Evolutionary conservation across 208 protist species (phyloP), one percentile per base, ranked within the genome.

Genomic region (Vickermania spadyakhi): DNA sequence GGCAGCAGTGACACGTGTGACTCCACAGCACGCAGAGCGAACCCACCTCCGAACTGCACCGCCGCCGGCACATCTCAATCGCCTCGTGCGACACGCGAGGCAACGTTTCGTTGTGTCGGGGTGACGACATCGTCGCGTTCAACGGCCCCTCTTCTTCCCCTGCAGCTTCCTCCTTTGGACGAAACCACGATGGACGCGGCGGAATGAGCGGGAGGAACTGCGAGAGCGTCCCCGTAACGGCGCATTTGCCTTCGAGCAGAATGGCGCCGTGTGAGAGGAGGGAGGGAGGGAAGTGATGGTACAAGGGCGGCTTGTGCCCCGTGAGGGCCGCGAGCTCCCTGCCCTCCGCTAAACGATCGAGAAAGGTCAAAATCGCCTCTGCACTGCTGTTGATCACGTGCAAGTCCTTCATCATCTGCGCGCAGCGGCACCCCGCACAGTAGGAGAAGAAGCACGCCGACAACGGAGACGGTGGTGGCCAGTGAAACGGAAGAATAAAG

Each of bases 1-100:
- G 75, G 62, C 81, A 89, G 56, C 76, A 78, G 0, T 60, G 56
- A 60, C 81, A 89, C 49, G 70, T 74, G n/a, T 79, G 71, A 63
- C 77, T 85, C 78, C 77, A 85, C 55, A 77, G 84, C 14, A 81
- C 69, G 53, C 62, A 68, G 18, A 89, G 31, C 1, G 64, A 63
- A 29, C 77, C 75, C 41, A 45, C 36, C 18, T 45, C 36, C 69
- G 70, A 7, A 29, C 30, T 55, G 13, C 4, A 31, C 59, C 2
- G 27, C 51, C 7, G 23, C 31, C 5, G 26, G 14, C 14, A 13
- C 54, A 14, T 4, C 7, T 60, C n/a, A 27, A 28, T 18, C 28
- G 13, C 14, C 26, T n/a, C 13, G 42, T 11, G n/a, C 5, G 7
- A 11, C 21, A 7, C 51, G 7, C 21, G 21, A 7, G 5, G n/a